A percentile compares a stretch with the other conserved stretches of the same genome.
phyloP scores from a whole-genome alignment of 2,329 filamentous ascomycete species.

The Phyllosticta citrichinensis region DNA sequence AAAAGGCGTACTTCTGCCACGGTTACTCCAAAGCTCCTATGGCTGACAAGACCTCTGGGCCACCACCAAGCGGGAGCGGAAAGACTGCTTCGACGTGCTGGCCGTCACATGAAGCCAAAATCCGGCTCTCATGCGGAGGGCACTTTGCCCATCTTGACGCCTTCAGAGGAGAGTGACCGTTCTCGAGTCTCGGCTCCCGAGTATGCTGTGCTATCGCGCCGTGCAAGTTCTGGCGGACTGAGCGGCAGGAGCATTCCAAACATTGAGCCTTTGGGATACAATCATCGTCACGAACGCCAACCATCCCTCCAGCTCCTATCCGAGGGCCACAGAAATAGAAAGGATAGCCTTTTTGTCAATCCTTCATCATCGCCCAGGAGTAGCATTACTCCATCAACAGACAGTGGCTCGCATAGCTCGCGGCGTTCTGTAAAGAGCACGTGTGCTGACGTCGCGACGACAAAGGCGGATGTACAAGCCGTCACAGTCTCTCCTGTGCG shows the following conservation, averaged over 20 bases:
- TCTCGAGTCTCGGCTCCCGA: background rate
- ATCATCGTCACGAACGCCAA: background rate
- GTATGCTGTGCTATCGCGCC: background rate
- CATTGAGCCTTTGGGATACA: background rate
- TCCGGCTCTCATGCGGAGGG: background rate
- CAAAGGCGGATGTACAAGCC: constrained; percentile 26
- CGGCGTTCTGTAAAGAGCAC: constrained; percentile 15
- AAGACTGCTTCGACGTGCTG: constrained; percentile 2
- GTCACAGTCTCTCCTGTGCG: constrained; percentile 19
- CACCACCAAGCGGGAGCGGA: background rate
- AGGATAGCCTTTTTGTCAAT: background rate
- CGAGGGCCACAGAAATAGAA: background rate
- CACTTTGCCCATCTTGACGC: background rate
- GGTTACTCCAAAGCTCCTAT: constrained; percentile 1
- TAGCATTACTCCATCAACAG: background rate
- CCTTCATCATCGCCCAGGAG: background rate
- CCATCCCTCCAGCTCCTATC: background rate
- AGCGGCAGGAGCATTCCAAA: background rate
- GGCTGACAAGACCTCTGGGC: constrained; percentile 1
- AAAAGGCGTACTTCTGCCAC: background rate
- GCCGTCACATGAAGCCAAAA: constrained; percentile 6
- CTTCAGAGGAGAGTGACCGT: background rate
- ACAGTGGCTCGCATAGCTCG: background rate
- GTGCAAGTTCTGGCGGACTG: background rate
- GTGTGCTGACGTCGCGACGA: constrained; percentile 20